Percentiles rank a stretch among this genome's conserved stretches.
Evolutionary conservation across 2,329 filamentous ascomycete genomes (phyloP).

Genomic region (Lecanicillium sp.): DNA sequence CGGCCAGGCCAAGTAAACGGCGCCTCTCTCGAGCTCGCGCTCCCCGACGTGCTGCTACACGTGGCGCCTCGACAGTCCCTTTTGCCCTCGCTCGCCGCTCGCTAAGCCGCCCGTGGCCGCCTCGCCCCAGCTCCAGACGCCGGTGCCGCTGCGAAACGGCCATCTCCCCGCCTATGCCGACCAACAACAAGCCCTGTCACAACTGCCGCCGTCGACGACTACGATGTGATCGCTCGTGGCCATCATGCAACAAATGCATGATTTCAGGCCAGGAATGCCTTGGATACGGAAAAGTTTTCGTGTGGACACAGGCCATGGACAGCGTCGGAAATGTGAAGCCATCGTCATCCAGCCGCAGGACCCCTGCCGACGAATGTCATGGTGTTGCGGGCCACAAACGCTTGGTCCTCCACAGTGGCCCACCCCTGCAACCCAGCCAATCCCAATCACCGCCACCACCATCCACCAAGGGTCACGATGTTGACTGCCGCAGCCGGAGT

Average conservation of each 20-base stretch:
- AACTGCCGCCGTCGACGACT: slow-evolving; percentile 54
- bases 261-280: slow-evolving; percentile 49
- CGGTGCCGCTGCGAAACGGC: no score
- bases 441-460: no score
- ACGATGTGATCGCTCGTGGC: slow-evolving; percentile 54
- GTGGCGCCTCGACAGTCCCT: no score
- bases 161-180: slow-evolving; percentile 16
- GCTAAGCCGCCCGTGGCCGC: no score
- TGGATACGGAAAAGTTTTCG: slow-evolving; percentile 53
- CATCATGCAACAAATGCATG: slow-evolving; percentile 52
- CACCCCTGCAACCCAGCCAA: background rate
- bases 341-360: slow-evolving; percentile 15
- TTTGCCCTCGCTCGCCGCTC: no score
- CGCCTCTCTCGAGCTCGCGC: no score
- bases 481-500: background rate
- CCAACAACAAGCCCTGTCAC: slow-evolving; percentile 43
- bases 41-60: no score
- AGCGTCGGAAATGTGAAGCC: slow-evolving; percentile 37
- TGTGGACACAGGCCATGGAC: slow-evolving; percentile 49
- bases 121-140: slow-evolving; percentile 50
- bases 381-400: slow-evolving; percentile 9
- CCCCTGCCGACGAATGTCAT: slow-evolving; percentile 13
- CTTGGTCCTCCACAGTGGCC: slow-evolving; percentile 6
- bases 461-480: no score
- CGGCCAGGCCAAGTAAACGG: no score